Conservation (phyloP, 257 asterid species). For the Handroanthus guayacan region DNA sequence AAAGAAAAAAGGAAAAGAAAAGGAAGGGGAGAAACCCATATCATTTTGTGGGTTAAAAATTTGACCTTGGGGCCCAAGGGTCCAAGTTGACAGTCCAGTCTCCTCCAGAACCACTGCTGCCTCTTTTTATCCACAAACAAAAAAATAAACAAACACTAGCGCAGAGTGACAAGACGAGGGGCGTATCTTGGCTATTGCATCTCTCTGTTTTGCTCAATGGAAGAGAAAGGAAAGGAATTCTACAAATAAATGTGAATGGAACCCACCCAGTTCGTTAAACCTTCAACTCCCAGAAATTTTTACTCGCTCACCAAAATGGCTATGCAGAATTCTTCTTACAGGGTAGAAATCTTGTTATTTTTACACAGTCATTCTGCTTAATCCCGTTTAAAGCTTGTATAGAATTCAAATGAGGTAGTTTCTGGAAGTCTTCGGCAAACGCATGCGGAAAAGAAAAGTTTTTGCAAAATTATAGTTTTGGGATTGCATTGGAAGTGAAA, state of each 20-base stretch:
- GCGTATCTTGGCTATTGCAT: background rate
- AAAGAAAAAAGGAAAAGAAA: background rate
- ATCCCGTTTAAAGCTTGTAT: background rate
- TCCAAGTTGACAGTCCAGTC: constrained; percentile 38
- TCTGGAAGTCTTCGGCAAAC: background rate
- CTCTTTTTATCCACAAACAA: constrained; percentile 39
- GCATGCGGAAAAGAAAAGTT: background rate
- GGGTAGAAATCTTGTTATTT: constrained; percentile 46
- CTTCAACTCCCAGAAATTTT: constrained; percentile 36
- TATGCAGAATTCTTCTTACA: constrained; percentile 64
- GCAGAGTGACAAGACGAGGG: background rate
- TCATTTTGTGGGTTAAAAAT: background rate
- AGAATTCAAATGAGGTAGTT: constrained; percentile 3
- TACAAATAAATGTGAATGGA: constrained; percentile 43
- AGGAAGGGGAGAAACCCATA: background rate
- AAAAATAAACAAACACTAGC: background rate
- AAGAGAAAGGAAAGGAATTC: constrained; percentile 16
- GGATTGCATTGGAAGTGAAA: constrained; percentile 25
- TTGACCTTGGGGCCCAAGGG: constrained; percentile 9
- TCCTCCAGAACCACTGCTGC: constrained; percentile 38
- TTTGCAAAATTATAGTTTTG: background rate
- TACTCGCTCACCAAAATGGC: constrained; percentile 62
- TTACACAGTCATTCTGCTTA: background rate
- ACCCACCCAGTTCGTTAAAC: constrained; percentile 46
- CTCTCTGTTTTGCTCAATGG: constrained; percentile 31